These are phyloP conservation scores for Malassezia nana DNA, from an alignment of 1,284 basidiomycete species.

Conservation along the genomic window DNA sequence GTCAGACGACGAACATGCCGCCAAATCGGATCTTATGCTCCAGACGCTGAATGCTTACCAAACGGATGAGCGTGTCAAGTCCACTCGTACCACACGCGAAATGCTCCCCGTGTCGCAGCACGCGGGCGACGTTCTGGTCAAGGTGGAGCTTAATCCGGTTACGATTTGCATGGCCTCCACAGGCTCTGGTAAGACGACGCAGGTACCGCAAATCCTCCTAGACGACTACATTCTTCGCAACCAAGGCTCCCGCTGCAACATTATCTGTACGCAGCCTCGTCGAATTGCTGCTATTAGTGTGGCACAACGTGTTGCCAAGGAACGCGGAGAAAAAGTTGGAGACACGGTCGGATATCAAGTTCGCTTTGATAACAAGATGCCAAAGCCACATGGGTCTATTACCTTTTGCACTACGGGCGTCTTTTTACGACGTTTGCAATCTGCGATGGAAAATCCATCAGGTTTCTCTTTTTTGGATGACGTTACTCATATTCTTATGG, in stretches of 20 bases:
- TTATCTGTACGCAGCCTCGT: constrained; percentile 86
- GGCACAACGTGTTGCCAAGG: constrained; percentile 80
- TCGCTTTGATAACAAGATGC: constrained; percentile 73
- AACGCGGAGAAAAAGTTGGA: constrained; percentile 69
- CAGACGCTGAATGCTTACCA: constrained; percentile 59
- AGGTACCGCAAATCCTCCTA: constrained; percentile 83
- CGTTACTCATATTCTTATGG: constrained; percentile 82
- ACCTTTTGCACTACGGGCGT: constrained; percentile 91
- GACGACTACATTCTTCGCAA: constrained; percentile 71
- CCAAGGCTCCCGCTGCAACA: constrained; percentile 74
- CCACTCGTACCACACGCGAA: constrained; percentile 61
- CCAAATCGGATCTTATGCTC: constrained; percentile 59
- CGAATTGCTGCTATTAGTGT: constrained; percentile 86
- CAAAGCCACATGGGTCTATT: constrained; percentile 69
- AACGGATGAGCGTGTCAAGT: constrained; percentile 56
- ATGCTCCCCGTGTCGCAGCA: constrained; percentile 59
- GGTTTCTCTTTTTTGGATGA: constrained; percentile 58
- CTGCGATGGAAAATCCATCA: constrained; percentile 49
- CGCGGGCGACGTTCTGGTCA: constrained; percentile 49
- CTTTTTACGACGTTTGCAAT: constrained; percentile 78
- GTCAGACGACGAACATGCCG: constrained; percentile 40
- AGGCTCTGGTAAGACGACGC: constrained; percentile 91
- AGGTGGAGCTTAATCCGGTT: constrained; percentile 70
- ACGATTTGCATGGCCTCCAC: constrained; percentile 90
- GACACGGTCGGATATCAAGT: constrained; percentile 79